A percentile compares a stretch with the other conserved stretches of the same genome.
Evolutionary conservation across 139 green algal species (phyloP).

Genomic region (Diplosphaera chodatii): DNA sequence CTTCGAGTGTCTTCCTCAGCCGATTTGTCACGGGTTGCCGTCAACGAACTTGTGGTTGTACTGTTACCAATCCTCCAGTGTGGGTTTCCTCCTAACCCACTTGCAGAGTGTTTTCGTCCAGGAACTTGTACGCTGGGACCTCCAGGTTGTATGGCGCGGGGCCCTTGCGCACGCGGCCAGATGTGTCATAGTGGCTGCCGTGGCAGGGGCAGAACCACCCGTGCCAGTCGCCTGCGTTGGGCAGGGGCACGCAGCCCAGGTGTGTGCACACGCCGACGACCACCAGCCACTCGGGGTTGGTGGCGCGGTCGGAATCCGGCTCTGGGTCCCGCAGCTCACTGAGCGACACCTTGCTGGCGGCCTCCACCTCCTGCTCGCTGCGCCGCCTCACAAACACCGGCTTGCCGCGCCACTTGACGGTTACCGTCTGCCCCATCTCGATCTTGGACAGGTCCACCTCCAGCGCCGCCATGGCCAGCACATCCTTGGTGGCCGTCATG

Average conservation of each 20-base stretch:
- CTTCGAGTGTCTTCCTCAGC: too few species aligned
- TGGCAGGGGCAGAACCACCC: conserved; percentile 96
- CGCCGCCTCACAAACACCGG: conserved; percentile 95
- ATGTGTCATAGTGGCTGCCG: conserved; percentile 94
- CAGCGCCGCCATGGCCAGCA: conserved; percentile 86
- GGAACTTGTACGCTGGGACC: conserved; percentile 82
- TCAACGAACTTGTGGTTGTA: too few species aligned
- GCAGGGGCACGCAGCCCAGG: conserved; percentile 96
- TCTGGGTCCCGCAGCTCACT: conserved; percentile 86
- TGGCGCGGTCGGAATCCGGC: conserved; percentile 64
- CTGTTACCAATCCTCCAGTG: too few species aligned
- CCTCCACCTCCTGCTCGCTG: conserved; percentile 77
- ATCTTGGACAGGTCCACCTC: conserved; percentile 93
- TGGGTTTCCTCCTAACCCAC: conserved; percentile 44
- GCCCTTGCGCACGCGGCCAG: conserved; percentile 90
- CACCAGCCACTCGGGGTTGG: conserved; percentile 93
- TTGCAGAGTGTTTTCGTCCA: conserved; percentile 62
- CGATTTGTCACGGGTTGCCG: too few species aligned
- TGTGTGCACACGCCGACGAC: conserved; percentile 99
- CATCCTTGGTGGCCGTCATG: conserved; percentile 87
- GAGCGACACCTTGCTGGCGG: conserved; percentile 64
- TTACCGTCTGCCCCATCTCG: conserved; percentile 84
- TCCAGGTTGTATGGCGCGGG: conserved; percentile 97
- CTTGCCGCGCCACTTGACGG: conserved; percentile 99
- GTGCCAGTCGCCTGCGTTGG: conserved; percentile 93